A percentile compares a stretch with the other conserved stretches of the same genome.
phyloP scores from a whole-genome alignment of 805 yeast species.

The Myxozyma mucilagina region DNA sequence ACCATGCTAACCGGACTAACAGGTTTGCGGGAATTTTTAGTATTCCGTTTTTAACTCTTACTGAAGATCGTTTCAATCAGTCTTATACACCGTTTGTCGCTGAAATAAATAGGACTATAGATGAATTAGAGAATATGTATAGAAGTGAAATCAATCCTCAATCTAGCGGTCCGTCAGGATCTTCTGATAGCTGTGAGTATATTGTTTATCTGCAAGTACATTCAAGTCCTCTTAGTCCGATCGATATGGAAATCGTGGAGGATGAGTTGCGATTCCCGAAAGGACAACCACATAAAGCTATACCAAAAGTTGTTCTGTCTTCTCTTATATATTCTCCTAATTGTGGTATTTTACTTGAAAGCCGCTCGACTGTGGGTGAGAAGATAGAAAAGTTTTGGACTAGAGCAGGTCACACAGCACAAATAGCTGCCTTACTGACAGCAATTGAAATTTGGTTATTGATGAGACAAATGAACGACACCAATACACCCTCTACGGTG shows the following conservation, averaged over 20 bases:
- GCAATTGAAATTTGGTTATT: conserved; percentile 57
- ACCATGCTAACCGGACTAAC: background rate
- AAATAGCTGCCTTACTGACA: conserved; percentile 48
- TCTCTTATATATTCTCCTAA: conserved; percentile 84
- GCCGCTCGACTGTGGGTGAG: conserved; percentile 52
- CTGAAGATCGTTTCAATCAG: conserved; percentile 66
- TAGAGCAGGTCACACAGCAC: conserved; percentile 41
- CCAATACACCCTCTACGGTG: conserved; percentile 77
- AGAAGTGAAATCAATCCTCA: conserved; percentile 28
- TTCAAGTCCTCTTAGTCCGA: conserved; percentile 55
- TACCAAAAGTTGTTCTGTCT: conserved; percentile 59
- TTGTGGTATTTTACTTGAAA: conserved; percentile 63
- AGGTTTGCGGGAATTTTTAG: conserved; percentile 37
- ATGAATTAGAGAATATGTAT: conserved; percentile 47
- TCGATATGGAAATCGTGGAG: conserved; percentile 63
- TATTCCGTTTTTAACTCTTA: conserved; percentile 48
- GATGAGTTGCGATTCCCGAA: conserved; percentile 68
- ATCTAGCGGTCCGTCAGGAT: conserved; percentile 41
- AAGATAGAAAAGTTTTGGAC: conserved; percentile 50
- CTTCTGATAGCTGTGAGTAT: conserved; percentile 59
- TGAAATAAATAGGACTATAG: conserved; percentile 48
- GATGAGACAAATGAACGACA: conserved; percentile 66
- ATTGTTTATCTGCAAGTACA: conserved; percentile 66
- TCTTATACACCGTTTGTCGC: conserved; percentile 60
- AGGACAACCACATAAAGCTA: conserved; percentile 68